Evolutionary conservation across 768 basidiomycete species (phyloP).

Genomic region (Amanita subjunquillea): DNA sequence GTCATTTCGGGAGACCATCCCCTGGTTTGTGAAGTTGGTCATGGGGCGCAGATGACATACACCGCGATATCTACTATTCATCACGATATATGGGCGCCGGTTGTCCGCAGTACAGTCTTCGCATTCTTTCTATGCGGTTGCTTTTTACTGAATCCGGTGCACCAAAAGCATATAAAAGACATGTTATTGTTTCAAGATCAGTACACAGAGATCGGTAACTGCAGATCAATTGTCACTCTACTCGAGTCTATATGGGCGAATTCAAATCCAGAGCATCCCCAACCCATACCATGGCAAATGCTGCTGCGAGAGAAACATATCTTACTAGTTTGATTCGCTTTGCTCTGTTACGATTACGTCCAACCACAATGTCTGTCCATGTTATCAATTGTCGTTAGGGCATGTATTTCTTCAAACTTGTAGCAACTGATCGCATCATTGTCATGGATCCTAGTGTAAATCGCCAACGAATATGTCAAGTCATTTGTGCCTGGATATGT

Average conservation of each 20-base stretch:
- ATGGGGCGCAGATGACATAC: conserved; percentile 35
- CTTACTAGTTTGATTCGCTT: conserved; percentile 42
- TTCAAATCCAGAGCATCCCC: conserved; percentile 10
- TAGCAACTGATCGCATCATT: background rate
- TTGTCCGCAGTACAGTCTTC: conserved; percentile 73
- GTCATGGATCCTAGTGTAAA: background rate
- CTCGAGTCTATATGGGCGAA: conserved; percentile 53
- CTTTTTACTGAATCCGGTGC: conserved; percentile 40
- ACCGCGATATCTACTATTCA: conserved; percentile 6
- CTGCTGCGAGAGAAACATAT: conserved; percentile 39
- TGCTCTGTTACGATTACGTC: background rate
- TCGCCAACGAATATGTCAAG: background rate
- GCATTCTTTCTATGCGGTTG: conserved; percentile 66
- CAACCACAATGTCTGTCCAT: background rate
- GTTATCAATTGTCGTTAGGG: background rate
- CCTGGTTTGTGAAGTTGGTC: conserved; percentile 48
- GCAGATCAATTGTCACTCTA: conserved; percentile 38
- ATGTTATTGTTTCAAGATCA: conserved; percentile 40
- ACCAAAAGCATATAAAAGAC: conserved; percentile 31
- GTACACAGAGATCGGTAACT: conserved; percentile 53
- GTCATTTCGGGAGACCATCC: conserved; percentile 71
- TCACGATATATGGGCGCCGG: conserved; percentile 26
- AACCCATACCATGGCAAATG: conserved; percentile 52
- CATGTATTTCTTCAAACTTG: background rate
- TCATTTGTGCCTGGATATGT: background rate